These are phyloP conservation scores for Urochloa ruziziensis DNA, from an alignment of 176 grass and related monocot species.

Conservation along the genomic window DNA sequence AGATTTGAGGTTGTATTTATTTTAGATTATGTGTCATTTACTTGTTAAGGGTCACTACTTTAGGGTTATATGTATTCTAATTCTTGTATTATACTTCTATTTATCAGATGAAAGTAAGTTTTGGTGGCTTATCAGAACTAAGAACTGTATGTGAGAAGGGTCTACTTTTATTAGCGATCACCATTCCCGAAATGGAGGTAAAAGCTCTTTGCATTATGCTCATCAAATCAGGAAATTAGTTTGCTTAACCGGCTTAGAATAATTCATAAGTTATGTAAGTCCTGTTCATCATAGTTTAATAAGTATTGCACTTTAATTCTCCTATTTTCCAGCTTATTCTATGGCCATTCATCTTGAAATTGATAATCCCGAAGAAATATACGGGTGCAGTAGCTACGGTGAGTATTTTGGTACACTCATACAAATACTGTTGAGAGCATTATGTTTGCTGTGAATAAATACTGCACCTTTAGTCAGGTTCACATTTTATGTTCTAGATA, in stretches of 20 bases:
- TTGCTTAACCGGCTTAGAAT: constrained; percentile 4
- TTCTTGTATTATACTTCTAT: constrained; percentile 13
- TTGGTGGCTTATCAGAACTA: constrained; percentile 71
- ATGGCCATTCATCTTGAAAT: constrained; percentile 96
- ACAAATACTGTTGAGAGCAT: constrained; percentile 7
- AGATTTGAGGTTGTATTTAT: constrained; percentile 61
- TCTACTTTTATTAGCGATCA: constrained; percentile 96
- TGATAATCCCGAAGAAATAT: constrained; percentile 92
- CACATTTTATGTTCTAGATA: not conserved
- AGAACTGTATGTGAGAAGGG: constrained; percentile 91
- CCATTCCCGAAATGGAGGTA: constrained; percentile 99
- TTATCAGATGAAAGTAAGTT: constrained; percentile 64
- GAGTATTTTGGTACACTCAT: constrained; percentile 19
- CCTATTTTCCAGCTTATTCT: constrained; percentile 74
- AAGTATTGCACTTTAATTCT: constrained; percentile 18
- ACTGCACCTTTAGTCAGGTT: constrained; percentile 16
- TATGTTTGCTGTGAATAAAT: constrained; percentile 16
- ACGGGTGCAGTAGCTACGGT: constrained; percentile 88
- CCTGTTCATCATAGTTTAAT: constrained; percentile 7
- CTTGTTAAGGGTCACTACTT: not conserved
- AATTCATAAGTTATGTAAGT: not conserved
- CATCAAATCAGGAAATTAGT: constrained; percentile 13
- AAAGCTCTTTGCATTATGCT: not conserved
- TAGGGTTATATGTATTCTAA: constrained; percentile 19
- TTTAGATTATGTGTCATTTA: constrained; percentile 22